Evolutionary conservation across 169 alveolate species (phyloP), one percentile per base, ranked within the genome.

Genomic region (Eimeria sp.): DNA sequence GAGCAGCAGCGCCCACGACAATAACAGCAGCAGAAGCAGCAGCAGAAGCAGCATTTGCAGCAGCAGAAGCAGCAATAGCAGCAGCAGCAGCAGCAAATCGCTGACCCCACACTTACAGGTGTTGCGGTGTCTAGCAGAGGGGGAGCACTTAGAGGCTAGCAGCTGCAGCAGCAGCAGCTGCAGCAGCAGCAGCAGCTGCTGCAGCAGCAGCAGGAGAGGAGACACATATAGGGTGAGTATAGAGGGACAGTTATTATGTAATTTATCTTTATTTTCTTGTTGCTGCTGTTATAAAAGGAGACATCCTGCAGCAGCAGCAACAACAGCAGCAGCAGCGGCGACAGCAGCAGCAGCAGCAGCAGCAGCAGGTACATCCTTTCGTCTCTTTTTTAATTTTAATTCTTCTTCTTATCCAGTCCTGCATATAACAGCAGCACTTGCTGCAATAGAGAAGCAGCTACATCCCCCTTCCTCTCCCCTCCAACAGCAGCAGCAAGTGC

Each of bases 141-240:
- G 84, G 51, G 84, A 73, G 84, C 13, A n/a, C 22, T 49, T 14
- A 57, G n/a, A 40, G 57, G 51, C n/a, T 1, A 18, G 43, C 13
- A 14, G 16, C 61, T 11, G 61, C 61, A 0, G 61, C 61, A 54
- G 61, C 61, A 54, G 61, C 61, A 7, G 61, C 61, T 11, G 61
- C 61, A 54, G 61, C 61, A 54, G 61, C 61, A 54, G 75, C 75
- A 65, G 75, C 75, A 40, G 84, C 84, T 10, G 57, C 57, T 10
- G 51, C 84, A 73, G 84, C 51, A 73, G 57, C 51, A 73, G 84
- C 84, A 73, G 84, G 47, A 70, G 80, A 25, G 80, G 40, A 43
- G 84, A 73, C 51, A 73, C 27, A 45, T 73, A n/a, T 30, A 9
- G 84, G 0, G 84, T 73, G 57, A 73, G 84, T 49, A 14, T 73